Evolutionary conservation across 2,329 filamentous ascomycete species (phyloP).

Genomic region (Aspergillus clavatus): DNA sequence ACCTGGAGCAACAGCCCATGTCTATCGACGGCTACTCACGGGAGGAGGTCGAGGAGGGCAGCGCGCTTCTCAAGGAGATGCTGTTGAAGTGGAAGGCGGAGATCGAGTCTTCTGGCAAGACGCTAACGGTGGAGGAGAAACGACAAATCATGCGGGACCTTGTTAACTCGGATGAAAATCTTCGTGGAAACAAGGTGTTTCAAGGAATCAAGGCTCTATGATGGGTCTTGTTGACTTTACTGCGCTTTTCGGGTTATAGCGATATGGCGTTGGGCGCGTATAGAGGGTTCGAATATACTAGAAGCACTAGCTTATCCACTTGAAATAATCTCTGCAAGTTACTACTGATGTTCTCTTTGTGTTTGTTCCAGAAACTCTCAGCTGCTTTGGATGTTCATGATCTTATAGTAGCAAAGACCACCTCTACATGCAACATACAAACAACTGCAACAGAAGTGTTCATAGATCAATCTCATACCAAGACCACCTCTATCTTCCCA

Average conservation of each 20-base stretch:
- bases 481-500: too few relatives aligned
- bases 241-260: neutral
- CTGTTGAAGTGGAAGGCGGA: slow-evolving; percentile 78
- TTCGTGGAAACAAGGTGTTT: slow-evolving; percentile 54
- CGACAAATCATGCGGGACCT: slow-evolving; percentile 72
- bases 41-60: slow-evolving; percentile 85
- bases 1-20: slow-evolving; percentile 43
- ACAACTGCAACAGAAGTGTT: too few relatives aligned
- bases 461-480: too few relatives aligned
- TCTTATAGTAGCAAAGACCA: too few relatives aligned
- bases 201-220: slow-evolving; percentile 45
- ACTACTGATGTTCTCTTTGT: too few relatives aligned
- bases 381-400: too few relatives aligned
- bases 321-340: too few relatives aligned
- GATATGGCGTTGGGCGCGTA: neutral
- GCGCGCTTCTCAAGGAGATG: slow-evolving; percentile 75
- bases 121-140: slow-evolving; percentile 68
- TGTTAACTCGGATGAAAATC: slow-evolving; percentile 65
- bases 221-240: slow-evolving; percentile 2
- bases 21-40: slow-evolving; percentile 58
- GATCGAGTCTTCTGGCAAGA: slow-evolving; percentile 57
- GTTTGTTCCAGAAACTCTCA: too few relatives aligned
- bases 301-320: neutral
- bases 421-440: too few relatives aligned
- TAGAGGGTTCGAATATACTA: neutral